Conservation (phyloP, 768 basidiomycete species). For the Termitomyces heimii region DNA sequence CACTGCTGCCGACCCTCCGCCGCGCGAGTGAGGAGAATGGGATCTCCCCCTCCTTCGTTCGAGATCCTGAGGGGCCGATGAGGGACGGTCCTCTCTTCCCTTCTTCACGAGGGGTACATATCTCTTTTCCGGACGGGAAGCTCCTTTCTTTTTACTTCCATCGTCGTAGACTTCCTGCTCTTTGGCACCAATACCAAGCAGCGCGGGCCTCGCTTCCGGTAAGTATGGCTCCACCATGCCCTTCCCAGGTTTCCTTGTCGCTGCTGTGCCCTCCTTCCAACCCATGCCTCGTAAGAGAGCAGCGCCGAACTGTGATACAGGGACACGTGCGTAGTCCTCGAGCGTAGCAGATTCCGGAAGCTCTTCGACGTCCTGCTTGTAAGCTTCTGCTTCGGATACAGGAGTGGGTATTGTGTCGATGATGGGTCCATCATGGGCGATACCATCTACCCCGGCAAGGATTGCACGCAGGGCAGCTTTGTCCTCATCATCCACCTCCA, state of each 20-base stretch:
- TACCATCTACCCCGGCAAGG: slow-evolving; percentile 47
- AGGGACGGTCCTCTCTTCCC: slow-evolving; percentile 39
- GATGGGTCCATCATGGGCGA: slow-evolving; percentile 29
- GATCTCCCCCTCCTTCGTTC: slow-evolving; percentile 25
- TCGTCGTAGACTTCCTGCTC: slow-evolving; percentile 71
- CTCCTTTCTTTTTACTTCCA: slow-evolving; percentile 48
- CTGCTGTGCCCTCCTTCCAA: slow-evolving; percentile 81
- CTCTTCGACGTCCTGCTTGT: slow-evolving; percentile 75
- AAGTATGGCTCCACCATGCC: slow-evolving; percentile 74
- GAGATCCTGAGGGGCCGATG: slow-evolving; percentile 14
- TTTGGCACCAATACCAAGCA: slow-evolving; percentile 94
- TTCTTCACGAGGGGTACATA: slow-evolving; percentile 81
- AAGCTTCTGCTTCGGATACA: slow-evolving; percentile 76
- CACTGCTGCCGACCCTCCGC: slow-evolving; percentile 28
- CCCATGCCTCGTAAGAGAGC: slow-evolving; percentile 96
- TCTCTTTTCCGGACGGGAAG: slow-evolving; percentile 56
- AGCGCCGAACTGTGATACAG: slow-evolving; percentile 88
- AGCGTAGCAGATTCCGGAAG: slow-evolving; percentile 73
- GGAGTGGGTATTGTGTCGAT: slow-evolving; percentile 64
- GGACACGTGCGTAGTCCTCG: slow-evolving; percentile 86
- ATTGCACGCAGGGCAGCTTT: slow-evolving; percentile 76
- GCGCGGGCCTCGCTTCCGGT: slow-evolving; percentile 74
- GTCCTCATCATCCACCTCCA: slow-evolving; percentile 57
- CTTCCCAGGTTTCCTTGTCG: slow-evolving; percentile 54
- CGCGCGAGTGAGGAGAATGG: slow-evolving; percentile 27